Base-by-base conservation (phyloP, 352 stramenopile genomes). In the Phytophthora citricola region DNA sequence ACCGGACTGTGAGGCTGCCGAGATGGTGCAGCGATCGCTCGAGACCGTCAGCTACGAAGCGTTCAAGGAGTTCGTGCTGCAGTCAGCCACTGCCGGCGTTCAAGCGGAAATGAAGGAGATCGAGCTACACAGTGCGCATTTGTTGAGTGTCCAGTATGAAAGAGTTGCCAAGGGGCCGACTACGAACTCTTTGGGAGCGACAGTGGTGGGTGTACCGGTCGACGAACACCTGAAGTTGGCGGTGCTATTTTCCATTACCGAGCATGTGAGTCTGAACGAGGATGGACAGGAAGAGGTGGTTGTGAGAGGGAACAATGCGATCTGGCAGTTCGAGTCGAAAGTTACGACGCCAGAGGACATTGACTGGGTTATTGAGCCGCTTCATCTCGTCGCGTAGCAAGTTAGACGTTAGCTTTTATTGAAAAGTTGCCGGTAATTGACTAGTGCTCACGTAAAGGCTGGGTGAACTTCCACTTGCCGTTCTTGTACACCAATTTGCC, bases 311-410 rank as follows among this genome's bases (percentile, higher is more conserved):
- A 61, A 53, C 12, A 64, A 76, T 52, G 36, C 64, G 4, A 68
- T 76, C 31, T 76, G 69, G 64, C 64, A 76, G 45, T 76, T 76
- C 50, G 43, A 68, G 10, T 73, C 69, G 9, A 67, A 61, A 4
- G 64, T 76, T 15, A 71, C 64, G 20, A 63, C 55, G 4, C 52
- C 44, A 2, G 58, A 73, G 45, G 55, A 76, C 20, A 61, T 76
- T 31, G 69, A 76, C 32, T 76, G 69, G 69, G 31, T 63, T 9
- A 67, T 73, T 57, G 58, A 76, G 31, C 69, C 69, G 10, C 55
- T 76, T 7, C 38, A 72, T 24, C 58, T 76, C 27, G 40, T 59
- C n/a, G 61, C 63, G 26, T 73, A 73, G 49, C 12, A 36, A 36
- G 31, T 11, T 36, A 12, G 11, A 36, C 9, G 31, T 4, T 36